Evolutionary conservation across 2,329 filamentous ascomycete genomes (phyloP).

Genomic region (Fusarium nematophilum): DNA sequence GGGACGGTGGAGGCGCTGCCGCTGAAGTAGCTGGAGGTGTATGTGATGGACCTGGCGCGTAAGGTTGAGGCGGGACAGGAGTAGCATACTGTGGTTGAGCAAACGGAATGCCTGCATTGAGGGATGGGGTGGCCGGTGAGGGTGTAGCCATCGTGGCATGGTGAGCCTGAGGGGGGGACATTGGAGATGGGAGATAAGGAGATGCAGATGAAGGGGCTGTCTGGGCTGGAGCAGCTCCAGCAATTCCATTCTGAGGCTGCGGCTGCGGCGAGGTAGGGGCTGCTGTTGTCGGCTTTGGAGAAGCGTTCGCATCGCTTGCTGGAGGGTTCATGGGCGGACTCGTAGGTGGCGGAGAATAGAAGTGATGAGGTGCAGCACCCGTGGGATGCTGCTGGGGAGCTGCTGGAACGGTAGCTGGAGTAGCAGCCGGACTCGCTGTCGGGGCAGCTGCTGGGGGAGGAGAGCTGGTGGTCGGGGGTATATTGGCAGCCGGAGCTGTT

Average conservation of each 20-base stretch:
- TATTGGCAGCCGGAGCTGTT: slow-evolving; percentile 2
- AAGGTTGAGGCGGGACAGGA: slow-evolving; percentile 22
- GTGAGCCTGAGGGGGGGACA: slow-evolving; percentile 19
- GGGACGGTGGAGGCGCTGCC: background rate
- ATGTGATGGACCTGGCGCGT: slow-evolving; percentile 9
- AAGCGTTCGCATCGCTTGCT: slow-evolving; percentile 2
- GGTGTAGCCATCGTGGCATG: slow-evolving; percentile 7
- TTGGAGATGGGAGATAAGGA: slow-evolving; percentile 24
- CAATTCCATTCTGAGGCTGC: slow-evolving; percentile 9
- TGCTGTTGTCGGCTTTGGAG: slow-evolving; percentile 18
- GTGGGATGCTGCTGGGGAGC: slow-evolving; percentile 20
- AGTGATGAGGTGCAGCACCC: slow-evolving; percentile 39
- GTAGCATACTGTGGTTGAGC: slow-evolving; percentile 37
- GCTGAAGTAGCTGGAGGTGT: slow-evolving; percentile 9
- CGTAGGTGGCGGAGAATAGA: slow-evolving; percentile 24
- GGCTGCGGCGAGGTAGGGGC: slow-evolving; percentile 12
- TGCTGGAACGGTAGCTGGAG: slow-evolving; percentile 12
- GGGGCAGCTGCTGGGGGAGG: too few relatives aligned
- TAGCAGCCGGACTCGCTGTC: too few relatives aligned
- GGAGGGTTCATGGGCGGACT: slow-evolving; percentile 4
- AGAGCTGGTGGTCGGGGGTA: slow-evolving; percentile 16
- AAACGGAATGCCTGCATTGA: slow-evolving; percentile 17
- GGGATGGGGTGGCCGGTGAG: slow-evolving; percentile 23
- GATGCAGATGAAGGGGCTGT: slow-evolving; percentile 15
- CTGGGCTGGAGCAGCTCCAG: slow-evolving; percentile 22